These are phyloP conservation scores for Cenchrus americanus DNA, from an alignment of 176 grass and related monocot genomes.

Conservation along the genomic window DNA sequence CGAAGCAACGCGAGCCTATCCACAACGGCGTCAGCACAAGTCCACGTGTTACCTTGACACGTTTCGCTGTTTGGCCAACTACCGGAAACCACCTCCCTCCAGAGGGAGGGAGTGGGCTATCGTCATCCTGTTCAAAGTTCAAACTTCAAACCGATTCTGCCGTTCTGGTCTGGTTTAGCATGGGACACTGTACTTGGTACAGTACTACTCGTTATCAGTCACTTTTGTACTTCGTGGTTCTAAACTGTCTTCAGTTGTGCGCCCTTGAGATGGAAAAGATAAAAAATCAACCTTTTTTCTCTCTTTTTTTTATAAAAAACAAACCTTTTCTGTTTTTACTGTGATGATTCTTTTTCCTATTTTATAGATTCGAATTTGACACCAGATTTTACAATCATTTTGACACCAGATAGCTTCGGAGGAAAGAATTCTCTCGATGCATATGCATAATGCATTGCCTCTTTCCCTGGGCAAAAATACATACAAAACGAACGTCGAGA, in stretches of 20 bases:
- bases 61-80: not conserved
- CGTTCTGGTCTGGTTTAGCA: not conserved
- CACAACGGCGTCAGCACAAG: not conserved
- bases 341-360: too few relatives aligned
- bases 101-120: not conserved
- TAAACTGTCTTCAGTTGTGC: not conserved
- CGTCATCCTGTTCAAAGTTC: not conserved
- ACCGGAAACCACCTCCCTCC: not conserved
- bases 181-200: not conserved
- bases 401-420: too few relatives aligned
- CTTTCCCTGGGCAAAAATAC: not conserved
- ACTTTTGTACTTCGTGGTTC: not conserved
- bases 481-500: not conserved
- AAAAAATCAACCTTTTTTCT: too few relatives aligned
- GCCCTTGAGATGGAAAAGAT: not conserved
- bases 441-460: too few relatives aligned
- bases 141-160: not conserved
- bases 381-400: too few relatives aligned
- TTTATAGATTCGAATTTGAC: too few relatives aligned
- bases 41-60: not conserved
- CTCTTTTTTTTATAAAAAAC: too few relatives aligned
- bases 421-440: too few relatives aligned
- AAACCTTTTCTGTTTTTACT: too few relatives aligned
- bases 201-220: not conserved
- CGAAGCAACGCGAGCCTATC: conserved; percentile 22